Conservation (phyloP, 2,329 filamentous ascomycete species). For the Monosporascus sp. region DNA sequence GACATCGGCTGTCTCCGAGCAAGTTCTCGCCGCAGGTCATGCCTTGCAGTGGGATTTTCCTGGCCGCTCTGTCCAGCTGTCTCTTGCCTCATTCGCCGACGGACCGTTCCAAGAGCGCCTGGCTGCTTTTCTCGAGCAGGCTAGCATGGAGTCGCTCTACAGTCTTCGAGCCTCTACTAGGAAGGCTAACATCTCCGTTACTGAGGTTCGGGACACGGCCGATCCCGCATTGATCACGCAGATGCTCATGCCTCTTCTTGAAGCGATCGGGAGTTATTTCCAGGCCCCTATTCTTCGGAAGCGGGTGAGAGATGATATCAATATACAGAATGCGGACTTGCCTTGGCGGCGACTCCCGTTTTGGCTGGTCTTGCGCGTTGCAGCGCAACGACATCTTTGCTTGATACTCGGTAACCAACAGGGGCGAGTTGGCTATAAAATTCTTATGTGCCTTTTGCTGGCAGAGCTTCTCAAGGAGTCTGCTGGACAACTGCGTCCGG, state of each 20-base stretch:
- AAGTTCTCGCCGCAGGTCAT: slow-evolving; percentile 40
- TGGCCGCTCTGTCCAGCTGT: slow-evolving; percentile 38
- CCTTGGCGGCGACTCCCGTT: slow-evolving; percentile 60
- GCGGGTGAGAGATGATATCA: slow-evolving; percentile 57
- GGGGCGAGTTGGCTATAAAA: slow-evolving; percentile 51
- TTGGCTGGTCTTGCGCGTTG: slow-evolving; percentile 59
- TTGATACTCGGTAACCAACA: slow-evolving; percentile 30
- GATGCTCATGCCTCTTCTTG: slow-evolving; percentile 55
- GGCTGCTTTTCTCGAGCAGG: slow-evolving; percentile 48
- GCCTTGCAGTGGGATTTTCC: slow-evolving; percentile 53
- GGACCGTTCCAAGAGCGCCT: slow-evolving; percentile 41
- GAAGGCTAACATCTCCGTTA: slow-evolving; percentile 44
- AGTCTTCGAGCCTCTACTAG: slow-evolving; percentile 42
- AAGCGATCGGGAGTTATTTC: slow-evolving; percentile 41
- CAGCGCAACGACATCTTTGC: slow-evolving; percentile 46
- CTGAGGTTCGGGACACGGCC: slow-evolving; percentile 53
- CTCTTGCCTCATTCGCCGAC: slow-evolving; percentile 30
- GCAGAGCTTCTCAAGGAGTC: slow-evolving; percentile 38
- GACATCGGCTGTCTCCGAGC: slow-evolving; percentile 41
- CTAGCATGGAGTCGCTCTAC: slow-evolving; percentile 47
- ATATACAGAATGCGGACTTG: slow-evolving; percentile 35
- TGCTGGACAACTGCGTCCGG: slow-evolving; percentile 18
- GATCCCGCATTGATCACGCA: slow-evolving; percentile 53
- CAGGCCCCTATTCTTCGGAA: slow-evolving; percentile 42
- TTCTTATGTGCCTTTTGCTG: slow-evolving; percentile 45